A percentile compares a stretch with the other conserved stretches of the same genome.
phyloP scores from a whole-genome alignment of 2,329 filamentous ascomycete species.

The Orbilia brochopaga region DNA sequence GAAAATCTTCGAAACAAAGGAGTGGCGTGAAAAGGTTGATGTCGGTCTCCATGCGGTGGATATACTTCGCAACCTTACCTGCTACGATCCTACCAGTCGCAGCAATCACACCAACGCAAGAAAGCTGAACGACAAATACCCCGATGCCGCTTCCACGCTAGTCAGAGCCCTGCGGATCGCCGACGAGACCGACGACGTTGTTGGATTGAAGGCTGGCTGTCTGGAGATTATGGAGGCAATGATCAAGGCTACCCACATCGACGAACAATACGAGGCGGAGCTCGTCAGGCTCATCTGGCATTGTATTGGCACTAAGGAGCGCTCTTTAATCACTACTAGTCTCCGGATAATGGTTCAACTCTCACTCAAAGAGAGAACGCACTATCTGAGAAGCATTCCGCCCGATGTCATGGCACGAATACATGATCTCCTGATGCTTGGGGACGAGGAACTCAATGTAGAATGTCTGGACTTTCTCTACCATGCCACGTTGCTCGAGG shows the following conservation, averaged over 20 bases:
- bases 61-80: slow-evolving; percentile 36
- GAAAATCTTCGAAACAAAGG: slow-evolving; percentile 15
- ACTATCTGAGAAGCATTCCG: slow-evolving; percentile 75
- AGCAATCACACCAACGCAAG: slow-evolving; percentile 8
- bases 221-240: slow-evolving; percentile 21
- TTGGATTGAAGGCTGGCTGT: slow-evolving; percentile 12
- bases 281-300: slow-evolving; percentile 55
- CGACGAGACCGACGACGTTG: not conserved
- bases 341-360: slow-evolving; percentile 77
- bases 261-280: slow-evolving; percentile 58
- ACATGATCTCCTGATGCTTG: slow-evolving; percentile 75
- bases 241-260: not conserved
- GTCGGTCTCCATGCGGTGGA: slow-evolving; percentile 16
- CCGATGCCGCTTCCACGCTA: slow-evolving; percentile 2
- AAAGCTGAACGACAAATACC: not conserved
- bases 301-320: slow-evolving; percentile 71
- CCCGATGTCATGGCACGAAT: slow-evolving; percentile 70
- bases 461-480: slow-evolving; percentile 93
- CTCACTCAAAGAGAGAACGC: slow-evolving; percentile 80
- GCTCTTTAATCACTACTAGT: slow-evolving; percentile 79
- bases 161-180: slow-evolving; percentile 7
- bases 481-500: slow-evolving; percentile 84
- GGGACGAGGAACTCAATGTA: slow-evolving; percentile 88
- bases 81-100: not conserved
- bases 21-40: slow-evolving; percentile 21